These are phyloP conservation scores for Arthonia radiata DNA, from an alignment of 495 filamentous ascomycete genomes.

Conservation along the genomic window DNA sequence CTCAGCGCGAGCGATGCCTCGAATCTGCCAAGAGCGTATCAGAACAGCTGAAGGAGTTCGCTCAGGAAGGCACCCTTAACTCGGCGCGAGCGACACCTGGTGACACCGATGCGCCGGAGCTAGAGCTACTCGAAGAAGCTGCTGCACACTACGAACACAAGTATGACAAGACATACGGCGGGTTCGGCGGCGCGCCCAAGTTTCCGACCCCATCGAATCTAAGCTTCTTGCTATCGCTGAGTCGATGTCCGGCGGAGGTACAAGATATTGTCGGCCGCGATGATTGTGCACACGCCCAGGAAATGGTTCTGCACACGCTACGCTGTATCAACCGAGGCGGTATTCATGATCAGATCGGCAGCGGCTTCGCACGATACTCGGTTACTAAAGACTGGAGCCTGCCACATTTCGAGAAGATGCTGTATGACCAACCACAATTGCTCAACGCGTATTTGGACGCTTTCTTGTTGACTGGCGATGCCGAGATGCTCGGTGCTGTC, in stretches of 20 bases:
- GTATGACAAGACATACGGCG: slow-evolving; percentile 56
- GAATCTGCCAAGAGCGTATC: slow-evolving; percentile 64
- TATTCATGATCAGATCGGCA: slow-evolving; percentile 78
- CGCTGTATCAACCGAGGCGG: slow-evolving; percentile 64
- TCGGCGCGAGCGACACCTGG: slow-evolving; percentile 17
- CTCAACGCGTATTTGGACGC: slow-evolving; percentile 72
- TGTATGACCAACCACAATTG: slow-evolving; percentile 82
- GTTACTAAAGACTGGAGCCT: slow-evolving; percentile 77
- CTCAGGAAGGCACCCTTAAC: slow-evolving; percentile 58
- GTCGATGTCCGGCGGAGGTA: slow-evolving; percentile 45
- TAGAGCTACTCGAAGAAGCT: slow-evolving; percentile 81
- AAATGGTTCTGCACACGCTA: slow-evolving; percentile 66
- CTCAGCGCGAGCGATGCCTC: slow-evolving; percentile 56
- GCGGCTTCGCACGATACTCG: slow-evolving; percentile 76
- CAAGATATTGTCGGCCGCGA: slow-evolving; percentile 63
- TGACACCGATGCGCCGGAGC: slow-evolving; percentile 32
- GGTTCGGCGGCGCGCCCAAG: slow-evolving; percentile 63
- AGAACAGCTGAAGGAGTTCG: slow-evolving; percentile 57
- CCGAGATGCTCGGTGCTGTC: slow-evolving; percentile 54
- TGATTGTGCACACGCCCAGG: slow-evolving; percentile 47
- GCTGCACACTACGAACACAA: slow-evolving; percentile 52
- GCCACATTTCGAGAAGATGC: slow-evolving; percentile 97
- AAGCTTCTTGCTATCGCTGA: slow-evolving; percentile 54
- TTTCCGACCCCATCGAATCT: slow-evolving; percentile 79
- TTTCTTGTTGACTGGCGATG: slow-evolving; percentile 44